These are phyloP conservation scores for Fomitopsis palustris DNA, from an alignment of 1,284 basidiomycete species.

Conservation along the genomic window DNA sequence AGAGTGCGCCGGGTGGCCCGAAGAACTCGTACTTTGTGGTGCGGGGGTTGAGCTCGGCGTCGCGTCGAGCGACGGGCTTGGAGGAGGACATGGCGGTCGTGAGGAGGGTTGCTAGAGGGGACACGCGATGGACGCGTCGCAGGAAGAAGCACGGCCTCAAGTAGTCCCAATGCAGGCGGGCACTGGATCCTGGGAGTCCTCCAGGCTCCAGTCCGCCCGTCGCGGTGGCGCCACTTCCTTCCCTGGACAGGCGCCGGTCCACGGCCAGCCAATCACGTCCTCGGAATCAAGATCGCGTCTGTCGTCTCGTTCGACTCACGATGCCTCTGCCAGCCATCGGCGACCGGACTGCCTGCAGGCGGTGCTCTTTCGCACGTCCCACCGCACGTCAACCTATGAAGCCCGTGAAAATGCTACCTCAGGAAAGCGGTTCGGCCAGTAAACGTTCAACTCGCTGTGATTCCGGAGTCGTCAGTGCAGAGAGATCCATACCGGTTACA, in stretches of 20 bases:
- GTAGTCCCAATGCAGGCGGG: not conserved
- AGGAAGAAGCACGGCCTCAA: not conserved
- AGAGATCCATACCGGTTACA: too few species aligned
- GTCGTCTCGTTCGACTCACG: not conserved
- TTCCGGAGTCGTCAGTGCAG: too few species aligned
- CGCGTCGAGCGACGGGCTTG: constrained; percentile 3
- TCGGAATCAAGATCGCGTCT: not conserved
- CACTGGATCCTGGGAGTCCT: not conserved
- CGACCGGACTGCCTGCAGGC: not conserved
- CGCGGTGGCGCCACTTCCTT: not conserved
- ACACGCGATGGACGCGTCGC: constrained; percentile 4
- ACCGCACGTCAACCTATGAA: too few species aligned
- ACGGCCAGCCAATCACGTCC: not conserved
- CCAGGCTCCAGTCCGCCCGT: not conserved
- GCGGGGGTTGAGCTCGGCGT: constrained; percentile 53
- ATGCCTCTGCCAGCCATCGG: not conserved
- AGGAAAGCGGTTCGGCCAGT: too few species aligned
- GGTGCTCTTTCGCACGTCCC: not conserved
- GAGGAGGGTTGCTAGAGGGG: not conserved
- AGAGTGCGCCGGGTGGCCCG: constrained; percentile 78
- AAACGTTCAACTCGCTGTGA: too few species aligned
- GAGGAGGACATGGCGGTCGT: constrained; percentile 18
- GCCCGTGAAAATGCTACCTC: too few species aligned
- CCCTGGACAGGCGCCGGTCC: not conserved
- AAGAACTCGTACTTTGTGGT: constrained; percentile 81